A percentile compares a stretch with the other conserved stretches of the same genome.
Conservation (phyloP, 257 asterid genomes). For the Linderniella brevidens region DNA sequence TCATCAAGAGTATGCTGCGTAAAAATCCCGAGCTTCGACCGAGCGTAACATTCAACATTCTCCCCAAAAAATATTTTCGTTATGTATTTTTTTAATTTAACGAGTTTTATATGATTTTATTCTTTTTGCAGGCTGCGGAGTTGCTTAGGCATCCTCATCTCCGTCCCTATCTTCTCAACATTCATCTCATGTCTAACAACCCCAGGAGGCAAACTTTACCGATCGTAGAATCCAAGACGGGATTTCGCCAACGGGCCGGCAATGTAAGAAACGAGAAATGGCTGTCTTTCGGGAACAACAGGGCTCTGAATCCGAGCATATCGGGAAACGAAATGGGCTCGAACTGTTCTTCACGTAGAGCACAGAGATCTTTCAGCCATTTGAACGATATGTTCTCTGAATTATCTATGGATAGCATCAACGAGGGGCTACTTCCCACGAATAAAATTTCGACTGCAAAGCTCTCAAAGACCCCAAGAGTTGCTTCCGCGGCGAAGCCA, state of each 20-base stretch:
- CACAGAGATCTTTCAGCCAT: constrained; percentile 23
- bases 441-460: constrained; percentile 17
- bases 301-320: constrained; percentile 92
- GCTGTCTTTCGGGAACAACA: constrained; percentile 53
- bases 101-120: background rate
- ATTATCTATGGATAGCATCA: constrained; percentile 31
- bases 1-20: constrained; percentile 87
- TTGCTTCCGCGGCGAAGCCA: constrained; percentile 23
- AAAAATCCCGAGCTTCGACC: constrained; percentile 87
- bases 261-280: constrained; percentile 42
- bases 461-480: constrained; percentile 22
- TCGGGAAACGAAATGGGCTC: constrained; percentile 58
- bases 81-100: too few species aligned
- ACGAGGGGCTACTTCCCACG: constrained; percentile 12
- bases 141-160: constrained; percentile 73
- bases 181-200: constrained; percentile 39
- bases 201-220: constrained; percentile 53
- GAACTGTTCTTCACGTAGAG: constrained; percentile 34
- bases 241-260: constrained; percentile 24
- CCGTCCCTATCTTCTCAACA: constrained; percentile 46
- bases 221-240: constrained; percentile 35
- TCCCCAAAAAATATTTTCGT: too few species aligned
- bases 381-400: constrained; percentile 25
- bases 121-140: constrained; percentile 62
- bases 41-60: constrained; percentile 31